Evolutionary conservation across 2,329 filamentous ascomycete genomes (phyloP).

Genomic region (Sarocladium kiliense): DNA sequence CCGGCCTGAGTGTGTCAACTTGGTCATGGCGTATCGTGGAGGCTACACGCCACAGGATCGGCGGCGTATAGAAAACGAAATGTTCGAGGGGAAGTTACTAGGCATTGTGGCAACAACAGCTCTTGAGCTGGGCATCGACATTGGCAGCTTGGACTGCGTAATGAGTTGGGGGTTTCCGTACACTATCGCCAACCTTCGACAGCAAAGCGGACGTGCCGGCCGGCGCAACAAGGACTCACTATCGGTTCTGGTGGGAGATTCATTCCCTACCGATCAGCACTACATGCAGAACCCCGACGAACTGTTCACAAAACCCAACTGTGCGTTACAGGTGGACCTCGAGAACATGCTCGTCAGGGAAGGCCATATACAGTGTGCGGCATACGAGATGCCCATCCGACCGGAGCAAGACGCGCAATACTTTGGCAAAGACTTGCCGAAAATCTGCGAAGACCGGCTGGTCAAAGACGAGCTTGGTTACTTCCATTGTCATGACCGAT

Average conservation of each 20-base stretch:
- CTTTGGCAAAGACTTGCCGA: slow-evolving; percentile 68
- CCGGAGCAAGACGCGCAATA: slow-evolving; percentile 69
- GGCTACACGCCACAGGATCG: slow-evolving; percentile 92
- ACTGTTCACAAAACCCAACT: slow-evolving; percentile 87
- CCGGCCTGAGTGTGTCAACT: slow-evolving; percentile 64
- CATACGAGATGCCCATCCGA: slow-evolving; percentile 89
- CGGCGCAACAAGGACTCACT: slow-evolving; percentile 90
- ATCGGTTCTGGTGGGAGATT: slow-evolving; percentile 83
- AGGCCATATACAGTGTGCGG: slow-evolving; percentile 92
- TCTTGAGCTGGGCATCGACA: slow-evolving; percentile 90
- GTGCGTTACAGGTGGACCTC: slow-evolving; percentile 85
- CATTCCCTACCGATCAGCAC: slow-evolving; percentile 86
- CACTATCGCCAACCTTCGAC: slow-evolving; percentile 87
- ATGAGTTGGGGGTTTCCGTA: slow-evolving; percentile 93
- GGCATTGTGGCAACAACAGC: slow-evolving; percentile 93
- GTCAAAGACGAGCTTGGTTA: slow-evolving; percentile 71
- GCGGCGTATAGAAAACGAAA: slow-evolving; percentile 82
- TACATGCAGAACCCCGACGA: slow-evolving; percentile 97
- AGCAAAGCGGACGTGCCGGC: slow-evolving; percentile 91
- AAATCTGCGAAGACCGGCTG: slow-evolving; percentile 70
- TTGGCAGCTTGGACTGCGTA: slow-evolving; percentile 89
- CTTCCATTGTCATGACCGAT: slow-evolving; percentile 85
- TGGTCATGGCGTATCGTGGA: slow-evolving; percentile 93
- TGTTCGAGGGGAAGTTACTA: slow-evolving; percentile 92
- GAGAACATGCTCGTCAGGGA: slow-evolving; percentile 86